Evolutionary conservation across 306 rosid species (phyloP), one percentile per base, ranked within the genome.

Genomic region (Amphicarpaea edgeworthii): DNA sequence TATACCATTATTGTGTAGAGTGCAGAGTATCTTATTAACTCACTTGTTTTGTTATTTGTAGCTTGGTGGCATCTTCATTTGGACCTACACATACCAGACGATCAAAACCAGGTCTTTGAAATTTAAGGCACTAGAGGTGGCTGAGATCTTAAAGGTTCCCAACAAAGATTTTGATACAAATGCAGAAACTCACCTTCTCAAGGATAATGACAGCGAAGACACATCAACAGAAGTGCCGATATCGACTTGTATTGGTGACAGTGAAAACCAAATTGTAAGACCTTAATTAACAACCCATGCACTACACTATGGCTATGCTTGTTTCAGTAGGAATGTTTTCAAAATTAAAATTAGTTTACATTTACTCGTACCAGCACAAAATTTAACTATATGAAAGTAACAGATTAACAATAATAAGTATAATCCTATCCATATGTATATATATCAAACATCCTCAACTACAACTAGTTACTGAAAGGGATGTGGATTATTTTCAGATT

Each of bases 61-160:
- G 99, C 91, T 95, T 24, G 97, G 98, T 8, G 91, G 97, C 41
- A 62, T 95, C 72, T 95, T 81, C 87, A 78, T 92, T 23, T 95
- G 99, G 98, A 95, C 97, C 51, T 83, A 83, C 72, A 87, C 93
- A 45, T 90, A 76, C 75, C 96, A 90, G 59, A 78, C 80, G 14
- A 55, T 95, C 4, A 65, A 57, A 68, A 82, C 84, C 53, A 83
- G 93, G 1, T 78, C 93, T 5, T 11, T 51, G 43, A 84, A 57
- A 83, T 77, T 63, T 47, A 89, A 84, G 84, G 96, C 72, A 32
- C 81, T 85, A 23, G 80, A 85, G 82, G 90, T 82, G 71, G 60
- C 87, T 32, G 80, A 87, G 64, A 49, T 12, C 47, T 0, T 68
- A 12, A 79, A 85, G 67, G 12, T 19, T 20, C 86, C 91, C 20